Evolutionary conservation across 2,329 filamentous ascomycete genomes (phyloP), one percentile per base, ranked within the genome.

Genomic region (Triangularia setosa): DNA sequence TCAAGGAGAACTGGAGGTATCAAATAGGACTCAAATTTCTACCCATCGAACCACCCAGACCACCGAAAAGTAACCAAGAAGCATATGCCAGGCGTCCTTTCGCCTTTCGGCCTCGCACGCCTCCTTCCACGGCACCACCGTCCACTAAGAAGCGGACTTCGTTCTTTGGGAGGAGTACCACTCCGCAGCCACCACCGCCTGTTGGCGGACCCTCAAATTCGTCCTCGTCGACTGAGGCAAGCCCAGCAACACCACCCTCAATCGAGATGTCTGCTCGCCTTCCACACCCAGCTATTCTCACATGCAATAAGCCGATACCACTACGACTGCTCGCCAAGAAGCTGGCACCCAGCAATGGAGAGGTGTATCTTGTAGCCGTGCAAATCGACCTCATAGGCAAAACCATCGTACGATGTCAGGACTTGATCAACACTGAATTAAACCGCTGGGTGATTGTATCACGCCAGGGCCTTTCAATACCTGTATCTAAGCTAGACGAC

Each of bases 11-110:
- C 72, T 90, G 92, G 76, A 83, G 93, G 21, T 82, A 83, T 68
- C 80, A 85, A 67, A 73, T 83, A 35, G 87, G 88, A 35, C 90
- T 97, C 78, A 94, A 91, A 64, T 95, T 99, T 74, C 83, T 97
- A 40, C 95, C 95, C 4, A 94, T 98, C 69, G 95, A 99, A 75
- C 91, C 92, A 5, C 93, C 94, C 0, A 83, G 93, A 52, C 87
- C 87, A 0, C 80, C 84, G 4, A 79, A 82, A 55, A 84, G 87
- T 0, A 85, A 86, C 24, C 89, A 92, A 69, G 93, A 98, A 76
- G 88, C 90, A 1, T 99, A 92, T 77, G 95, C 93, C 1, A 83
- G 93, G 64, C 85, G 94, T 23, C 86, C 85, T 0, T 88, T 86
- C 69, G 78, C 79, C 25, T 89, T 89, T 70, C 77, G 77, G 16